Evolutionary conservation across 23 red algal species (phyloP).

Genomic region (Agarophyton chilense): DNA sequence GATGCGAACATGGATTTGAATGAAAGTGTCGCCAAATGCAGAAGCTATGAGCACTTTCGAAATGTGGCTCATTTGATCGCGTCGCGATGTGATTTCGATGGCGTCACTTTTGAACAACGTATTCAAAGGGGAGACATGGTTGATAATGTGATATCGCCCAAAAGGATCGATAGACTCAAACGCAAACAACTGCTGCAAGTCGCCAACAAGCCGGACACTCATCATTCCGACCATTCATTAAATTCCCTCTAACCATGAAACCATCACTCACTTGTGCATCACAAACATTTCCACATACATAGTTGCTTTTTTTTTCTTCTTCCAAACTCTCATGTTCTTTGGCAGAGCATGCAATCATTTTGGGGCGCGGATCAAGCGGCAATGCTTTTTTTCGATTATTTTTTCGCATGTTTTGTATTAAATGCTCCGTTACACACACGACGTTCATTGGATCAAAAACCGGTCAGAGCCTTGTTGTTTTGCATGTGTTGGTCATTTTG

Average conservation of each 20-base stretch:
- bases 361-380: not conserved
- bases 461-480: too few species aligned
- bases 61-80: constrained; percentile 8
- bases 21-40: constrained; percentile 48
- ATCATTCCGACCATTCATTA: not conserved
- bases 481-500: too few species aligned
- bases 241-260: not conserved
- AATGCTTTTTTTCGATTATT: not conserved
- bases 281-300: too few species aligned
- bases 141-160: constrained; percentile 42
- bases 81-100: constrained; percentile 53
- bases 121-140: not conserved
- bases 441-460: too few species aligned
- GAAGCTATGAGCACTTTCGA: constrained; percentile 49
- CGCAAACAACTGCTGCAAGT: not conserved
- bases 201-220: not conserved
- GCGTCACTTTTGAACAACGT: constrained; percentile 58
- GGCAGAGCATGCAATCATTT: constrained; percentile 5
- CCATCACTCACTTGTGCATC: too few species aligned
- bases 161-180: constrained; percentile 42
- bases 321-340: too few species aligned
- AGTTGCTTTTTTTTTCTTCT: too few species aligned
- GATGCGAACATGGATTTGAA: constrained; percentile 80
- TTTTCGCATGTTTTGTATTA: too few species aligned
- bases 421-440: too few species aligned